Conservation (phyloP, 768 basidiomycete genomes). For the Lyophyllum atratum region DNA sequence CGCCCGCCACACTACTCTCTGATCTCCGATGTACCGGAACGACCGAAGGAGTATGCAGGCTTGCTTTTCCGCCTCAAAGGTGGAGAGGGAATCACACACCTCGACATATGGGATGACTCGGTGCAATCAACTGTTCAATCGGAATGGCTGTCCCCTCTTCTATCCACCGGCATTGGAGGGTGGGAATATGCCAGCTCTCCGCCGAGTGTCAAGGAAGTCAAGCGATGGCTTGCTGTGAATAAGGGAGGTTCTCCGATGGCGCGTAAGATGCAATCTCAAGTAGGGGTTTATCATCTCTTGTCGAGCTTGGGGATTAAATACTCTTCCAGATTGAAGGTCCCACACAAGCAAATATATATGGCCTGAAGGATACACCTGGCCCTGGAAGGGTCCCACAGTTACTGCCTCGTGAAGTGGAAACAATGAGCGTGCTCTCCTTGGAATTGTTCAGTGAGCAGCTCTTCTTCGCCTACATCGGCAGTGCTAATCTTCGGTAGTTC, state of each 20-base stretch:
- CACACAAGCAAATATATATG: slow-evolving; percentile 75
- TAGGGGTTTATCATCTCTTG: slow-evolving; percentile 20
- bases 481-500: slow-evolving; percentile 43
- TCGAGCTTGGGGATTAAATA: not conserved
- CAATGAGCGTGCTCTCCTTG: slow-evolving; percentile 79
- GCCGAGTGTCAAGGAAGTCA: slow-evolving; percentile 58
- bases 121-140: not conserved
- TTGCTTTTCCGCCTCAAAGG: slow-evolving; percentile 72
- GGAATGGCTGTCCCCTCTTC: slow-evolving; percentile 8
- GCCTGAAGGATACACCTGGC: slow-evolving; percentile 57
- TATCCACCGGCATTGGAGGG: slow-evolving; percentile 45
- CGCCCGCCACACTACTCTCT: slow-evolving; percentile 81
- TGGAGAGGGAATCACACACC: slow-evolving; percentile 50
- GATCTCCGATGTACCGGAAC: slow-evolving; percentile 64
- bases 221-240: slow-evolving; percentile 50
- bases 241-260: slow-evolving; percentile 20
- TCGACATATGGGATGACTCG: slow-evolving; percentile 60
- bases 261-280: slow-evolving; percentile 44
- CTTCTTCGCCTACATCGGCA: not conserved
- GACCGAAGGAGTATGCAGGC: slow-evolving; percentile 79
- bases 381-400: slow-evolving; percentile 15
- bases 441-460: slow-evolving; percentile 77
- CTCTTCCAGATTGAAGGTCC: slow-evolving; percentile 61
- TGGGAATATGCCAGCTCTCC: slow-evolving; percentile 84
- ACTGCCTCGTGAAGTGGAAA: slow-evolving; percentile 55